Evolutionary conservation across 805 yeast genomes (phyloP).

Genomic region (Monosporozyma unispora): DNA sequence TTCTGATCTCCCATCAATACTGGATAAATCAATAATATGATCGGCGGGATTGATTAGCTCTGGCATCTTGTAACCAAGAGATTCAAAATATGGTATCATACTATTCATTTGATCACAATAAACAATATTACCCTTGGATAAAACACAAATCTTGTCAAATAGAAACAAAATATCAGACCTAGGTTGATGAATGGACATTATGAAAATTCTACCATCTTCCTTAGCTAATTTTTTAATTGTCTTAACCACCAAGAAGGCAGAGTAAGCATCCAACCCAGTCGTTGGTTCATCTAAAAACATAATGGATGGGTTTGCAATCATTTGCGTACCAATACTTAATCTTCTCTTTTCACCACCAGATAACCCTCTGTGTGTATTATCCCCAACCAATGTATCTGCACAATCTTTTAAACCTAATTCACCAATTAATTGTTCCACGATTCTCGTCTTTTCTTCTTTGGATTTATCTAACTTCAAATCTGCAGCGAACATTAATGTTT

Average conservation of each 20-base stretch:
- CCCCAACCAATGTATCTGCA: conserved; percentile 50
- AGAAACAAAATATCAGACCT: conserved; percentile 63
- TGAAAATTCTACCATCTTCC: conserved; percentile 56
- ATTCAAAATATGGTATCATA: conserved; percentile 42
- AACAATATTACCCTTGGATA: conserved; percentile 54
- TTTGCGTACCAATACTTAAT: conserved; percentile 67
- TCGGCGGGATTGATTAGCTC: conserved; percentile 53
- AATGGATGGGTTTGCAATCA: conserved; percentile 66
- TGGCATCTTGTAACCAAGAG: conserved; percentile 39
- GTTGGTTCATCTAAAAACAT: conserved; percentile 83
- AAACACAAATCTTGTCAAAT: conserved; percentile 58
- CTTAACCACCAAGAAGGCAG: conserved; percentile 56
- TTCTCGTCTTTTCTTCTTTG: conserved; percentile 33
- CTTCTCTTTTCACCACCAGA: conserved; percentile 84
- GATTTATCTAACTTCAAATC: conserved; percentile 51
- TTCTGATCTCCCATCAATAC: conserved; percentile 41
- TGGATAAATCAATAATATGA: conserved; percentile 46
- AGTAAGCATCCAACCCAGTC: conserved; percentile 74
- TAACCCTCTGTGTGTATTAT: conserved; percentile 46
- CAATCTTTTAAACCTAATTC: conserved; percentile 62
- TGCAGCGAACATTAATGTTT: conserved; percentile 62
- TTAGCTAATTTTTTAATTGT: conserved; percentile 51
- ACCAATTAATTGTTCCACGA: conserved; percentile 52
- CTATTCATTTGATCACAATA: conserved; percentile 39
- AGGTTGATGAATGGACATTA: conserved; percentile 79